Evolutionary conservation across 2,329 filamentous ascomycete genomes (phyloP), one percentile per base, ranked within the genome.

Genomic region (Monosporascus sp.): DNA sequence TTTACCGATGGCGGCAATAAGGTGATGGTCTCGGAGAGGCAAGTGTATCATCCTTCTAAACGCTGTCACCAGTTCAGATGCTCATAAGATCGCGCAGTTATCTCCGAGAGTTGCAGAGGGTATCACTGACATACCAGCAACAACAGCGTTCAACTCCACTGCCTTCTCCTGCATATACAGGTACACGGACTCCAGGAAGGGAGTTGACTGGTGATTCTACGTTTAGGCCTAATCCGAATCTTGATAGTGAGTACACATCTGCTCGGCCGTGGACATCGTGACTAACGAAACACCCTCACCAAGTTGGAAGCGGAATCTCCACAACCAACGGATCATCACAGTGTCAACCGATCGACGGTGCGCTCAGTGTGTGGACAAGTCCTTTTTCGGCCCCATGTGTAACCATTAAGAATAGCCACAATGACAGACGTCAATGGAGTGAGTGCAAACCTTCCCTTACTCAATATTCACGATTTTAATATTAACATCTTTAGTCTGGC

Each of bases 391-490:
- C 59, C 37, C 65, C 67, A 1, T 63, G 66, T 22, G 63, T 63
- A 24, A 63, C 61, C 9, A 63, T 70, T 3, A 66, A 61, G 52
- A 70, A 65, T 37, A 60, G 59, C 0, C 57, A 66, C n/a, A 61
- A 60, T 14, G 66, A 68, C 24, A 65, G 59, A 41, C 61, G 66
- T 4, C 66, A 64, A 14, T 74, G 71, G 71, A 71, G 71, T 74
- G 51, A 52, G 69, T 65, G 5, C 27, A 41, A 6, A 9, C 9
- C 8, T 43, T 20, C 38, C 22, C 17, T 11, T 17, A 36, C 7
- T 3, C 26, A 0, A 38, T 37, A 7, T 37, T 49, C 7, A 5
- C 1, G 1, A 5, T 31, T 24, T 31, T 56, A 51, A 34, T 20
- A 0, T 47, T 52, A 16, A 50, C n/a, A 40, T 0, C 36, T 37